These are phyloP conservation scores for Aspergillus costaricaensis DNA, from an alignment of 2,329 filamentous ascomycete species.

Conservation along the genomic window DNA sequence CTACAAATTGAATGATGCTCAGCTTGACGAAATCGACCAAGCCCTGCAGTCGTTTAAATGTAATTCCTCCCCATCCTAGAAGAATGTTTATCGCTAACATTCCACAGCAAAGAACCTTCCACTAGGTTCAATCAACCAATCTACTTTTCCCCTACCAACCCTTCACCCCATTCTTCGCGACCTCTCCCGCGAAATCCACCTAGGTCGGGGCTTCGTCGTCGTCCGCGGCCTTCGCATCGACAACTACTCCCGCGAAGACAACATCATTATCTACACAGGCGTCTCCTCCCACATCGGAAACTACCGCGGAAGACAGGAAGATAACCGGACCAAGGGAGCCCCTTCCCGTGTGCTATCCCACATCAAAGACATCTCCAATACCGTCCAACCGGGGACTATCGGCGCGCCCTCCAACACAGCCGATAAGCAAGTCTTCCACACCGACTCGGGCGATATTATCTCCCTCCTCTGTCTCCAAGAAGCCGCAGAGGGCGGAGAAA, in stretches of 20 bases:
- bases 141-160: conserved; percentile 48
- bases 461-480: conserved; percentile 51
- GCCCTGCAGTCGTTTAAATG: conserved; percentile 48
- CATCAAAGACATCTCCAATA: conserved; percentile 60
- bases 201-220: conserved; percentile 48
- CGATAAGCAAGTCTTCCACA: conserved; percentile 55
- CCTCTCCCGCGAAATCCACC: conserved; percentile 42
- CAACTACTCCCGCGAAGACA: conserved; percentile 38
- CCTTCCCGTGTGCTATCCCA: conserved; percentile 59
- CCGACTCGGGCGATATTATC: conserved; percentile 57
- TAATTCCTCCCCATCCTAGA: conserved; percentile 9
- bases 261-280: conserved; percentile 48
- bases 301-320: conserved; percentile 46
- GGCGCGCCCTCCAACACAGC: conserved; percentile 47
- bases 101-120: conserved; percentile 30
- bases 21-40: conserved; percentile 48
- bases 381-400: conserved; percentile 34
- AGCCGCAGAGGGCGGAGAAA: conserved; percentile 54
- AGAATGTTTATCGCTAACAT: conserved; percentile 5
- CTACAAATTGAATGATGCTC: conserved; percentile 37
- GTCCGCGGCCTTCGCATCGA: conserved; percentile 46
- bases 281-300: conserved; percentile 46
- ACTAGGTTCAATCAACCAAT: conserved; percentile 47
- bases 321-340: conserved; percentile 26
- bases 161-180: conserved; percentile 36